Evolutionary conservation across 495 filamentous ascomycete genomes (phyloP), one percentile per base, ranked within the genome.

Genomic region (Filosporella fistucella): DNA sequence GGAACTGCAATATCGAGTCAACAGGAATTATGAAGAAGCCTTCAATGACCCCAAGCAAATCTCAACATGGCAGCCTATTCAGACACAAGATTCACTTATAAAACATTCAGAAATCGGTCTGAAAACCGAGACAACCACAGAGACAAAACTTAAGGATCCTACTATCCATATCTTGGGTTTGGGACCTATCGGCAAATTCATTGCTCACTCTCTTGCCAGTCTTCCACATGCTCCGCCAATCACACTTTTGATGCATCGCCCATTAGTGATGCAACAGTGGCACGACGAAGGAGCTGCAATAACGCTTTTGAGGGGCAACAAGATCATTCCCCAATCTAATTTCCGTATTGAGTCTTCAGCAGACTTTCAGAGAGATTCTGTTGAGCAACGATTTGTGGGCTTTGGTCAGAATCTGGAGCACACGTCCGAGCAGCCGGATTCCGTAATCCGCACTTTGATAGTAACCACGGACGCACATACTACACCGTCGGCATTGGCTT

Each of bases 361-460:
- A 36, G 1, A 41, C 5, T 34, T 54, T 30, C 23, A 16, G 13
- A 5, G 23, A 4, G 10, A n/a, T 20, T 21, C 35, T 21, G 35
- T 22, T 21, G 20, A 20, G 5, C 37, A 38, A 26, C 38, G 26
- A 12, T 43, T 45, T 46, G 18, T 30, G 24, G 28, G 37, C 14
- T 41, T 45, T 45, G 43, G 49, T 9, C 4, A 40, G 22, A 14
- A 43, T 30, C 40, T 48, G 12, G 18, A 67, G 16, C 49, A 42
- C 42, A 22, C 45, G 8, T n/a, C 40, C 17, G 45, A 53, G 30
- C 44, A 24, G 14, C 45, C 50, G 13, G 23, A 44, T 17, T 44
- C 47, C n/a, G 24, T 71, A 8, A 82, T 98, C 46, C 68, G 84
- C 35, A 85, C 88, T 58, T 72, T 97, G 26, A 79, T 98, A 41